Percentiles rank a stretch among this genome's conserved stretches.
These are phyloP conservation scores for Colletotrichum caudatum DNA, from an alignment of 2,329 filamentous ascomycete genomes.

Conservation along the genomic window DNA sequence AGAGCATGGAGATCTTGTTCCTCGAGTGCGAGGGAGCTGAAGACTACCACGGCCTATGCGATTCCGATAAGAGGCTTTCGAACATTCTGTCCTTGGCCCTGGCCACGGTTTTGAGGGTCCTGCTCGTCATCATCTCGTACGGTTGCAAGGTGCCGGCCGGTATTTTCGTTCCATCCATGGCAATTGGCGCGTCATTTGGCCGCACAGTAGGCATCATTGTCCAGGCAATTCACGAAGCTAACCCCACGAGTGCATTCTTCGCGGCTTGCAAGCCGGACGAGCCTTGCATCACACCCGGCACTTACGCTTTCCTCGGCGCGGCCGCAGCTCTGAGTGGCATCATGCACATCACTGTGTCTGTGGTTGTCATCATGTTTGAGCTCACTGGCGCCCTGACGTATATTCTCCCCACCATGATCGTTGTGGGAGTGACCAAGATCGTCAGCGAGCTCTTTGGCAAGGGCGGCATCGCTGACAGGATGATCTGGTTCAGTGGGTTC, in stretches of 20 bases:
- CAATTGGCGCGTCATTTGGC: conserved; percentile 93
- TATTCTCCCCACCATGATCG: conserved; percentile 98
- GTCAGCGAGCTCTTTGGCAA: conserved; percentile 93
- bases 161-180: conserved; percentile 99
- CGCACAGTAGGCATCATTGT: conserved; percentile 95
- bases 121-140: conserved; percentile 94
- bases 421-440: conserved; percentile 95
- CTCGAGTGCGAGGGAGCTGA: conserved; percentile 90
- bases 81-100: conserved; percentile 83
- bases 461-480: conserved; percentile 95
- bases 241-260: conserved; percentile 87
- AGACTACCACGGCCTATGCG: conserved; percentile 91
- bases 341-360: conserved; percentile 97
- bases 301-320: conserved; percentile 95
- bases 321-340: conserved; percentile 93
- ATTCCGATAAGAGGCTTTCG: conserved; percentile 77
- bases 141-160: conserved; percentile 98
- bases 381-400: conserved; percentile 97
- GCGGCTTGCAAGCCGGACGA: conserved; percentile 89
- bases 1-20: conserved; percentile 99
- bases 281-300: conserved; percentile 96
- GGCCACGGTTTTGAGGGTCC: conserved; percentile 83
- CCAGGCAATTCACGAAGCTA: conserved; percentile 86
- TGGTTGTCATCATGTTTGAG: conserved; percentile 99
- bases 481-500: conserved; percentile 99